phyloP scores from a whole-genome alignment of 306 rosid genomes.

The Pterocarpus santalinus region DNA sequence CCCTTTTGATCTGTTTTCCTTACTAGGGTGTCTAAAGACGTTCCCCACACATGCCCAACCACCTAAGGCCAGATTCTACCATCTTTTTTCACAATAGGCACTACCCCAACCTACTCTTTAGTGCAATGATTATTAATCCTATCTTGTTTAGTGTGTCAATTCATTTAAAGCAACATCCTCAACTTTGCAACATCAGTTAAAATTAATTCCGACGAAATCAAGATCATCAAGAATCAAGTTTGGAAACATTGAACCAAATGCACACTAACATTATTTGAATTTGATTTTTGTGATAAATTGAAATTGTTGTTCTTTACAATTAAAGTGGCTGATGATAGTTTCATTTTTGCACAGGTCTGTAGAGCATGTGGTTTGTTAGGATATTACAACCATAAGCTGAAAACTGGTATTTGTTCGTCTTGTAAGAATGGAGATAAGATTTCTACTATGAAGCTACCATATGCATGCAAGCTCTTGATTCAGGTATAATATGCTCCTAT shows the following conservation, averaged over 20 bases:
- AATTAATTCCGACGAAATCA: background rate
- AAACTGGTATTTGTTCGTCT: slow-evolving; percentile 80
- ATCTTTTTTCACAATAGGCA: too few species aligned
- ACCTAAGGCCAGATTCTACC: too few species aligned
- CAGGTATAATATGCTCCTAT: slow-evolving; percentile 60
- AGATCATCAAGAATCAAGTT: too few species aligned
- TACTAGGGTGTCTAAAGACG: too few species aligned
- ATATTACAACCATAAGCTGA: slow-evolving; percentile 84
- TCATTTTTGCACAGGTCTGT: slow-evolving; percentile 67
- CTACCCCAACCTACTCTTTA: too few species aligned
- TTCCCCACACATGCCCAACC: too few species aligned
- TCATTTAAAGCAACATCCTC: background rate
- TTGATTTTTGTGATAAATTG: background rate
- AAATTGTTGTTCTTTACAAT: background rate
- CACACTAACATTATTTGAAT: background rate
- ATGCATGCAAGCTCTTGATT: slow-evolving; percentile 95
- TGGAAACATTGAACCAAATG: too few species aligned
- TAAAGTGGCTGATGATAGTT: slow-evolving; percentile 26
- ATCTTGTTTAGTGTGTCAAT: too few species aligned
- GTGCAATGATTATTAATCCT: too few species aligned
- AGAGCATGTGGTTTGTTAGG: slow-evolving; percentile 86
- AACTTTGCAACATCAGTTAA: background rate
- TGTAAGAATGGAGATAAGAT: slow-evolving; percentile 90
- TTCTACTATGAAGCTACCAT: slow-evolving; percentile 88
- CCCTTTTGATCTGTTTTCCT: too few species aligned